Evolutionary conservation across 2,329 filamentous ascomycete genomes (phyloP).

Genomic region (Trichoderma pleuroti): DNA sequence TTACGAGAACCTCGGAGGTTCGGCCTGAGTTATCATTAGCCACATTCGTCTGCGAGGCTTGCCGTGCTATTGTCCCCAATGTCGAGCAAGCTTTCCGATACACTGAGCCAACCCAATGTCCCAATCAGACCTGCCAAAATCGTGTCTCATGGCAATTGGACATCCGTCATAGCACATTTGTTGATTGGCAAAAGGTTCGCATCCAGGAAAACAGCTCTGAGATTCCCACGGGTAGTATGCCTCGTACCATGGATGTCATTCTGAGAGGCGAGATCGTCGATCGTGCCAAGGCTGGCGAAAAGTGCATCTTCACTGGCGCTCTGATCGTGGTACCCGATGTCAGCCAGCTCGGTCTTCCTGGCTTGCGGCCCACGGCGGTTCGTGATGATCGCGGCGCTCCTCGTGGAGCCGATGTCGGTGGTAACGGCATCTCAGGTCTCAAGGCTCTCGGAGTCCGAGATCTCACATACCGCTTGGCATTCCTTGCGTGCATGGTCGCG

Average conservation of each 20-base stretch:
- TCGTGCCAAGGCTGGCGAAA: slow-evolving; percentile 93
- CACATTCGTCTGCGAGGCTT: slow-evolving; percentile 88
- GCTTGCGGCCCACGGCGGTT: slow-evolving; percentile 75
- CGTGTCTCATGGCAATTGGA: slow-evolving; percentile 93
- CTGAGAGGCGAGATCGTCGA: slow-evolving; percentile 96
- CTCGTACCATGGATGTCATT: slow-evolving; percentile 95
- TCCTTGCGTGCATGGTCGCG: slow-evolving; percentile 93
- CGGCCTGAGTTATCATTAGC: slow-evolving; percentile 87
- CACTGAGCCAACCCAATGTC: slow-evolving; percentile 93
- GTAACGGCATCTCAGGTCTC: slow-evolving; percentile 79
- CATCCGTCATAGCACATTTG: slow-evolving; percentile 93
- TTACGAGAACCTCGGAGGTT: slow-evolving; percentile 95
- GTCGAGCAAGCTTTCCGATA: slow-evolving; percentile 98
- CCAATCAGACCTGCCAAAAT: slow-evolving; percentile 83
- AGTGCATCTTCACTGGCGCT: slow-evolving; percentile 95
- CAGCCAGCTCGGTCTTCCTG: slow-evolving; percentile 87
- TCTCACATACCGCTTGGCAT: slow-evolving; percentile 92
- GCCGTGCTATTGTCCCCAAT: slow-evolving; percentile 79
- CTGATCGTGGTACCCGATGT: slow-evolving; percentile 96
- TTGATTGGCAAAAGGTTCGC: slow-evolving; percentile 98
- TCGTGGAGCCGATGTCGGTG: slow-evolving; percentile 75
- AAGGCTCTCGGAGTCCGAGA: slow-evolving; percentile 93
- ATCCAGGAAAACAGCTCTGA: slow-evolving; percentile 98
- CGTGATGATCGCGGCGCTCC: slow-evolving; percentile 73
- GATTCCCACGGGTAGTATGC: slow-evolving; percentile 98